Conservation (phyloP, 164 flowering plant genomes). For the Kingdonia uniflora region DNA sequence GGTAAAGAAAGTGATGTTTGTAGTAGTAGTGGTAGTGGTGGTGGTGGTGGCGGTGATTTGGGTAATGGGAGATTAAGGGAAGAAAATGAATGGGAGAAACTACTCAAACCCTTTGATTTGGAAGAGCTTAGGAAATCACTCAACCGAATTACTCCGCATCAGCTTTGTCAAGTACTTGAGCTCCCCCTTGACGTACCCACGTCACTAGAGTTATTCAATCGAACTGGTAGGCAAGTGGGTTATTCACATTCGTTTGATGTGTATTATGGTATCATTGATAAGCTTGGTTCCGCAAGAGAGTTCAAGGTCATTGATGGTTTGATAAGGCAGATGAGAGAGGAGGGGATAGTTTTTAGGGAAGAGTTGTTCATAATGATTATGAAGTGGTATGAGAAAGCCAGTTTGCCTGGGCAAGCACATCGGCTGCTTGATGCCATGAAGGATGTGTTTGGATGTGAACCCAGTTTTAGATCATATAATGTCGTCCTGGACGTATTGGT, state of each 20-base stretch:
- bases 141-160: constrained; percentile 48
- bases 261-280: constrained; percentile 54
- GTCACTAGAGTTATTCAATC: constrained; percentile 51
- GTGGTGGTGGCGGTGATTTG: constrained; percentile 1
- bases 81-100: constrained; percentile 71
- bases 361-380: constrained; percentile 62
- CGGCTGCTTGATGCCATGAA: constrained; percentile 69
- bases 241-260: constrained; percentile 70
- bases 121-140: constrained; percentile 53
- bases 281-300: constrained; percentile 51
- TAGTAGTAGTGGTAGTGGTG: background rate
- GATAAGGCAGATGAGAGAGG: constrained; percentile 73
- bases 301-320: constrained; percentile 51
- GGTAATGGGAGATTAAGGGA: constrained; percentile 10
- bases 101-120: constrained; percentile 77
- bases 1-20: no score
- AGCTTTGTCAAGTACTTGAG: constrained; percentile 58
- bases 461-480: constrained; percentile 73
- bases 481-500: constrained; percentile 65
- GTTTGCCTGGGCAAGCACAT: constrained; percentile 73
- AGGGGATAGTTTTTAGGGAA: constrained; percentile 59
- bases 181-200: constrained; percentile 73
- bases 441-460: constrained; percentile 46
- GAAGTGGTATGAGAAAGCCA: constrained; percentile 66
- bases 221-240: constrained; percentile 59